Conservation (phyloP, 2,329 filamentous ascomycete genomes). For the Davidsoniella virescens region DNA sequence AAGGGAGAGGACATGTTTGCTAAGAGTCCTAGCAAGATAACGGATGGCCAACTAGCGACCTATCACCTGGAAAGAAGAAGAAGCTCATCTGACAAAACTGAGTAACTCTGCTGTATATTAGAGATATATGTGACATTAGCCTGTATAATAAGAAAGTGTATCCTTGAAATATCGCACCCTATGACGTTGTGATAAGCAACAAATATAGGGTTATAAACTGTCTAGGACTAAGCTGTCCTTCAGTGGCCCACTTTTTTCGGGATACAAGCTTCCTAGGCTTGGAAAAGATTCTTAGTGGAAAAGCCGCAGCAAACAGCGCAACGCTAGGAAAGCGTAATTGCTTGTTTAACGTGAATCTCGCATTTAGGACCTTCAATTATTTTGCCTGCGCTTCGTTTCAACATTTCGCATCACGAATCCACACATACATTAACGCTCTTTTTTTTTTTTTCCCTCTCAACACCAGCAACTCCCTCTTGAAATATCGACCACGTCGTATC, state of each 20-base stretch:
- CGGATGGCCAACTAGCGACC: slow-evolving; percentile 33
- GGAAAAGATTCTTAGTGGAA: too few species aligned
- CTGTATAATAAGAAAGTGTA: too few species aligned
- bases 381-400: neutral
- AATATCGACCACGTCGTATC: neutral
- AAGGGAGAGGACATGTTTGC: slow-evolving; percentile 78
- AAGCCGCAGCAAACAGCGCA: too few species aligned
- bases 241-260: too few species aligned
- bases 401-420: neutral
- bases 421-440: neutral
- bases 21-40: slow-evolving; percentile 56
- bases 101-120: neutral
- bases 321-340: too few species aligned
- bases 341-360: neutral
- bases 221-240: too few species aligned
- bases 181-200: too few species aligned
- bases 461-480: neutral
- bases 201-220: too few species aligned
- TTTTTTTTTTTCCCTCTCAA: neutral
- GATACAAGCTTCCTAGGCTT: too few species aligned
- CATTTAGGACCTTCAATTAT: neutral
- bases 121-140: too few species aligned
- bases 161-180: too few species aligned
- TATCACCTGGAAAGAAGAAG: slow-evolving; percentile 27
- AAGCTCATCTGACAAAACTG: neutral